Conservation (phyloP, 176 grass and related monocot species). For the Miscanthus lutarioriparius region DNA sequence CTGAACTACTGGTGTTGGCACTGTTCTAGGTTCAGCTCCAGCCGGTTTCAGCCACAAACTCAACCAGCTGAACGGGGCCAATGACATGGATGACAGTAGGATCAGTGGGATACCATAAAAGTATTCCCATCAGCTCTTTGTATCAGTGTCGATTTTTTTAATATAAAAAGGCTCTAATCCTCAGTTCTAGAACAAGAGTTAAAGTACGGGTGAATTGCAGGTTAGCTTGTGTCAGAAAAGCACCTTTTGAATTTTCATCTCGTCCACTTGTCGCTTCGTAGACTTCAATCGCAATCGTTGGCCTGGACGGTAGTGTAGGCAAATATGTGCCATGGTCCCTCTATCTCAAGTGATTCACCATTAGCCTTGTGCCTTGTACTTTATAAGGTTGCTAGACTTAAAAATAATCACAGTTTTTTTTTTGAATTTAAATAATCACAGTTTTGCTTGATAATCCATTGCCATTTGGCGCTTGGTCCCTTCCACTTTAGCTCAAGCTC, state of each 20-base stretch:
- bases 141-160: background rate
- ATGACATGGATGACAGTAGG: too few relatives aligned
- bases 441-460: background rate
- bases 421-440: too few relatives aligned
- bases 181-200: background rate
- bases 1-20: too few relatives aligned
- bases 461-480: background rate
- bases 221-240: background rate
- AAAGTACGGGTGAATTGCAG: background rate
- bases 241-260: background rate
- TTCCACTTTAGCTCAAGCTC: background rate
- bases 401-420: too few relatives aligned
- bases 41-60: too few relatives aligned
- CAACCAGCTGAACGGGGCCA: too few relatives aligned
- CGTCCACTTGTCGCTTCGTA: background rate
- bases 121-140: background rate
- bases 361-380: background rate
- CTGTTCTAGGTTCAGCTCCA: too few relatives aligned
- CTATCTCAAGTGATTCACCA: too few relatives aligned
- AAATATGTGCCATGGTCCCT: too few relatives aligned
- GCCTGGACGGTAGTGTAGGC: too few relatives aligned
- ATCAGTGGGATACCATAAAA: background rate
- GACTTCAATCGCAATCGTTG: background rate
- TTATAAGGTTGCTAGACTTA: background rate
- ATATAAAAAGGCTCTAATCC: background rate